Conservation (phyloP, 331 rosid species). For the Saraca asoca region DNA sequence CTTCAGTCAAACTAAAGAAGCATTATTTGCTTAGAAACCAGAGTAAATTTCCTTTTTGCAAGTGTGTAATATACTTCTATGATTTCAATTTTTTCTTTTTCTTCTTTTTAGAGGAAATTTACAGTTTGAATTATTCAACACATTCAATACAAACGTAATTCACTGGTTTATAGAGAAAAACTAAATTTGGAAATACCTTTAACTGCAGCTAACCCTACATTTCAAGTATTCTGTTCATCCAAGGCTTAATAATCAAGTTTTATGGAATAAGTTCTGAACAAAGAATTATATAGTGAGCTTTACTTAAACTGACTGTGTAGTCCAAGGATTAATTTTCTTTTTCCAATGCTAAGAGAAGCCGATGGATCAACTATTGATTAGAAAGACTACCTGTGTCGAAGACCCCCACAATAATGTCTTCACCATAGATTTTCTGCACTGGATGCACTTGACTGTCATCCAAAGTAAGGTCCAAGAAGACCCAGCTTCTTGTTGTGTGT, state of each 20-base stretch:
- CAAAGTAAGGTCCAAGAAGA: slow-evolving; percentile 54
- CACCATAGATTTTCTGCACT: slow-evolving; percentile 41
- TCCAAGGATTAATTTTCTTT: not conserved
- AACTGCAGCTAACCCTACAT: not conserved
- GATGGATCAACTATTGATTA: not conserved
- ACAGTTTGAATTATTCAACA: not conserved
- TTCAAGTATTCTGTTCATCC: not conserved
- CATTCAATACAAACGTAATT: not conserved
- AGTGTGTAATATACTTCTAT: not conserved
- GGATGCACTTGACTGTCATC: slow-evolving; percentile 26
- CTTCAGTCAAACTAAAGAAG: not conserved
- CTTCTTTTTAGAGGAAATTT: not conserved
- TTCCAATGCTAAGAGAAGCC: not conserved
- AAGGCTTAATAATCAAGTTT: not conserved
- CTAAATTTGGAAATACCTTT: not conserved
- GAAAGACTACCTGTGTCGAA: slow-evolving; percentile 53
- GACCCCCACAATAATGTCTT: slow-evolving; percentile 49
- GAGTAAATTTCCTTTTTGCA: not conserved
- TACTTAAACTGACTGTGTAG: not conserved
- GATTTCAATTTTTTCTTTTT: not conserved
- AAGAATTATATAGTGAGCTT: not conserved
- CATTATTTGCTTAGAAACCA: not conserved
- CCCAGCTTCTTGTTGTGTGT: slow-evolving; percentile 71
- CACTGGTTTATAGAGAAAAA: not conserved
- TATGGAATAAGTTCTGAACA: not conserved